Evolutionary conservation across 306 rosid genomes (phyloP).

Genomic region (Arachis hypogaea): DNA sequence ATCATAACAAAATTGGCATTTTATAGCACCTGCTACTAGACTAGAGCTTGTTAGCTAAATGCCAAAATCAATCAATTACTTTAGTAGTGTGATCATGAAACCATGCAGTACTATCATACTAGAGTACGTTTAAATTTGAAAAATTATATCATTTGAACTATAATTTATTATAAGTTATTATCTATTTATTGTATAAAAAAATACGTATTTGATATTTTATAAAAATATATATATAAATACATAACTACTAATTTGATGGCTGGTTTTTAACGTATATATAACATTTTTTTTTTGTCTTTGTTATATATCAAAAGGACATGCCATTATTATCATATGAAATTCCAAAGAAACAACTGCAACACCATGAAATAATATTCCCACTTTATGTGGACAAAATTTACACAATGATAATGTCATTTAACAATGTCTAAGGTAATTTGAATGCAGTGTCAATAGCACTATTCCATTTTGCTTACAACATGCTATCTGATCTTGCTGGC

Average conservation of each 20-base stretch:
- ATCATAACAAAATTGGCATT: slow-evolving; percentile 2
- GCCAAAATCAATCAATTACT: neutral
- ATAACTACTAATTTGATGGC: too few species aligned
- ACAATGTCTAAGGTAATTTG: slow-evolving; percentile 6
- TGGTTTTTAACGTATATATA: too few species aligned
- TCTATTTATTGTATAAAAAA: too few species aligned
- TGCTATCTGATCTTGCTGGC: slow-evolving; percentile 90
- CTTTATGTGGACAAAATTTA: slow-evolving; percentile 17
- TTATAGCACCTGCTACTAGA: neutral
- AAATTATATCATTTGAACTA: too few species aligned
- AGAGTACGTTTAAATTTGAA: too few species aligned
- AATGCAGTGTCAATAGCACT: neutral
- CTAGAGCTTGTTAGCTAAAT: neutral
- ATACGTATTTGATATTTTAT: too few species aligned
- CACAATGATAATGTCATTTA: neutral
- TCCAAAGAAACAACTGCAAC: neutral
- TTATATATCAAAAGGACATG: too few species aligned
- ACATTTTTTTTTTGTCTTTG: too few species aligned
- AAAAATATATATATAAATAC: too few species aligned
- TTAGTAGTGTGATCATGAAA: neutral
- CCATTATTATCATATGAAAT: too few species aligned
- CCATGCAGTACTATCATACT: too few species aligned
- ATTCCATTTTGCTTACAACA: slow-evolving; percentile 48
- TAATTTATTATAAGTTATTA: too few species aligned
- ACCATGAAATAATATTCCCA: slow-evolving; percentile 26